A percentile compares a stretch with the other conserved stretches of the same genome.
Conservation (phyloP, 2,329 filamentous ascomycete genomes). For the Coniochaeta ligniaria region DNA sequence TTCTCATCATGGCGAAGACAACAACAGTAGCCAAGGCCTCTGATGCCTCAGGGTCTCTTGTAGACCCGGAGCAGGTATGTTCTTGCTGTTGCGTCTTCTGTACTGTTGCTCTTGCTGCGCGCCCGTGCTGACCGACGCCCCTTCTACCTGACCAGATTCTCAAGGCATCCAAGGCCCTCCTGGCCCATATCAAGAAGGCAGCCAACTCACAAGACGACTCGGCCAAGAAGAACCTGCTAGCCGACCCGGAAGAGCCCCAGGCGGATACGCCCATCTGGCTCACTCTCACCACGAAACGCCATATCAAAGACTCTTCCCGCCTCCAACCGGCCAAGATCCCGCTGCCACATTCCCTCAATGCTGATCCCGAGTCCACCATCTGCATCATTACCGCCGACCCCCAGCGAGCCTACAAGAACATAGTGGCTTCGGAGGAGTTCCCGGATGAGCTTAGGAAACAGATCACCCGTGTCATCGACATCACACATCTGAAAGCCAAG, state of each 20-base stretch:
- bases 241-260: slow-evolving; percentile 27
- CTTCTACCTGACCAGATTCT: slow-evolving; percentile 34
- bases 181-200: slow-evolving; percentile 53
- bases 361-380: slow-evolving; percentile 59
- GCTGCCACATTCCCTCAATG: slow-evolving; percentile 70
- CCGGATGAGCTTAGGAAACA: slow-evolving; percentile 58
- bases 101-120: neutral
- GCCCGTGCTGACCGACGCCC: neutral
- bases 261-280: slow-evolving; percentile 53
- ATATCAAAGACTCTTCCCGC: slow-evolving; percentile 64
- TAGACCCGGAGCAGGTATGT: slow-evolving; percentile 26
- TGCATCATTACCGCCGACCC: slow-evolving; percentile 68
- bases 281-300: slow-evolving; percentile 57
- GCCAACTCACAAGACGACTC: slow-evolving; percentile 38
- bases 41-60: slow-evolving; percentile 20
- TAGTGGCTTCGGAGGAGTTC: slow-evolving; percentile 68
- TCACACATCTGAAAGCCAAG: slow-evolving; percentile 72
- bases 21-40: slow-evolving; percentile 21
- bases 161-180: slow-evolving; percentile 56
- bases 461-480: slow-evolving; percentile 71
- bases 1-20: slow-evolving; percentile 23
- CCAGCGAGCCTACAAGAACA: slow-evolving; percentile 85
- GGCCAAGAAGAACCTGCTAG: slow-evolving; percentile 50
- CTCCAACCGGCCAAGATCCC: slow-evolving; percentile 79
- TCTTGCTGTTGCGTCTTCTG: neutral